Percentiles rank a stretch among this genome's conserved stretches.
Conservation (phyloP, 1,139 yeast species). For the Suhomyces bolitotheri region DNA sequence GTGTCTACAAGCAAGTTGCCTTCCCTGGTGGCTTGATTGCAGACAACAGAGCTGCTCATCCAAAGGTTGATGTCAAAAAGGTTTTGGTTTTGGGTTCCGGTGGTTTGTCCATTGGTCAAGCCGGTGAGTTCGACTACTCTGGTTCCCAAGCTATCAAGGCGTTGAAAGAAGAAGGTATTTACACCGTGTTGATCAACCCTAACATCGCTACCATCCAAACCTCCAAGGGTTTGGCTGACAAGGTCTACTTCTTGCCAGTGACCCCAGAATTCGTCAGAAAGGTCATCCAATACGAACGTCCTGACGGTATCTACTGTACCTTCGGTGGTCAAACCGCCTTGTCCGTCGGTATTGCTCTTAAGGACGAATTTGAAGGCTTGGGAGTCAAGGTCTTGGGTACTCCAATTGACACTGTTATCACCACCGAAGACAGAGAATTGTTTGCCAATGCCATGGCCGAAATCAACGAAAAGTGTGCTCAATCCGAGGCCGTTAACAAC, state of each 20-base stretch:
- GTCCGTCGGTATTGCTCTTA: slow-evolving; percentile 90
- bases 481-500: slow-evolving; percentile 79
- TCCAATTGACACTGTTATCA: slow-evolving; percentile 90
- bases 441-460: slow-evolving; percentile 94
- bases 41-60: slow-evolving; percentile 71
- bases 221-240: slow-evolving; percentile 95
- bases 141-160: slow-evolving; percentile 96
- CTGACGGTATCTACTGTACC: slow-evolving; percentile 95
- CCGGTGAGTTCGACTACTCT: slow-evolving; percentile 98
- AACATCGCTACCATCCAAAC: slow-evolving; percentile 99
- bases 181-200: slow-evolving; percentile 93
- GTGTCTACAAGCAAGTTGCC: slow-evolving; percentile 65
- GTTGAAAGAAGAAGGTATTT: slow-evolving; percentile 94
- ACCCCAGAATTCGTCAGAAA: slow-evolving; percentile 95
- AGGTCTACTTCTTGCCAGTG: slow-evolving; percentile 95
- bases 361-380: slow-evolving; percentile 87
- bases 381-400: slow-evolving; percentile 98
- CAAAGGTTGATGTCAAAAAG: slow-evolving; percentile 83
- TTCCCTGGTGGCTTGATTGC: slow-evolving; percentile 88
- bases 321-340: slow-evolving; percentile 99
- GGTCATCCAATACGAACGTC: slow-evolving; percentile 91
- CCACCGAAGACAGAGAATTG: slow-evolving; percentile 96
- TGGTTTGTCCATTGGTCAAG: slow-evolving; percentile 98
- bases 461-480: slow-evolving; percentile 92
- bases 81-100: slow-evolving; percentile 97